A percentile compares a stretch with the other conserved stretches of the same genome.
Evolutionary conservation across 1,139 yeast genomes (phyloP).

Genomic region (Chernovozyma sophiae-reginae): DNA sequence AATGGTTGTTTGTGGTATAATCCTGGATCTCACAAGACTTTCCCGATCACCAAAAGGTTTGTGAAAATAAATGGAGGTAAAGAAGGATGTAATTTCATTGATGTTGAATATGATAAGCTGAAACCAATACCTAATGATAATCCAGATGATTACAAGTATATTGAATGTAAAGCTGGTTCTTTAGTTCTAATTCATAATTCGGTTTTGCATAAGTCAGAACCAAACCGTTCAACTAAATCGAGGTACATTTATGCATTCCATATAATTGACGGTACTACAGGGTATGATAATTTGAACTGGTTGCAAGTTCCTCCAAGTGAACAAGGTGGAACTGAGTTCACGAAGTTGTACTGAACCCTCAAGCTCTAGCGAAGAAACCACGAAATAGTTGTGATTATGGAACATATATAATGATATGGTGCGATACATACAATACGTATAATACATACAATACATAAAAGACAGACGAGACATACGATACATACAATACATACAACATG

Average conservation of each 20-base stretch:
- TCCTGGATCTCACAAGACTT: slow-evolving; percentile 69
- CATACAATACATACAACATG: no score
- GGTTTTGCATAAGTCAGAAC: slow-evolving; percentile 68
- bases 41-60: slow-evolving; percentile 61
- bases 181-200: slow-evolving; percentile 66
- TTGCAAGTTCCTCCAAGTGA: slow-evolving; percentile 63
- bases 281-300: slow-evolving; percentile 69
- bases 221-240: slow-evolving; percentile 51
- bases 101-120: slow-evolving; percentile 18
- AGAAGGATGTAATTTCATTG: slow-evolving; percentile 50
- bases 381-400: no score
- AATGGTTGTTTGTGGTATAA: slow-evolving; percentile 71
- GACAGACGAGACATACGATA: no score
- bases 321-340: slow-evolving; percentile 59
- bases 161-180: slow-evolving; percentile 70
- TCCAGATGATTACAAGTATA: slow-evolving; percentile 39
- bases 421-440: no score
- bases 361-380: no score
- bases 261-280: slow-evolving; percentile 59
- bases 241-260: slow-evolving; percentile 81
- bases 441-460: no score
- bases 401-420: no score
- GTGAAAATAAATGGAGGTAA: slow-evolving; percentile 47
- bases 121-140: slow-evolving; percentile 18
- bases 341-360: slow-evolving; percentile 45